Evolutionary conservation across 2,329 filamentous ascomycete genomes (phyloP).

Genomic region (Fusarium redolens): DNA sequence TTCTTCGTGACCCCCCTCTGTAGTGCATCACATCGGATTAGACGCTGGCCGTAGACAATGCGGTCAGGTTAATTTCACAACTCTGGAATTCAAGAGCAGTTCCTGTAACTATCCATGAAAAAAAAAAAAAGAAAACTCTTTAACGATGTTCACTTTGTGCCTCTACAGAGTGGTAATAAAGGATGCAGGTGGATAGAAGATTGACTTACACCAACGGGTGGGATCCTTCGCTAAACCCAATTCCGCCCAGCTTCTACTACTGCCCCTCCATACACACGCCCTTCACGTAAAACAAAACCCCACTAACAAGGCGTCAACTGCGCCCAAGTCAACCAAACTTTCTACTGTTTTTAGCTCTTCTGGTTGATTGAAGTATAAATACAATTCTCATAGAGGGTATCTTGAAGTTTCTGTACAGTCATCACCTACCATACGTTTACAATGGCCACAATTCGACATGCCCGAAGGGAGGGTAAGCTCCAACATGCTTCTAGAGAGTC

Average conservation of each 20-base stretch:
- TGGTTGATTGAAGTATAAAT: not conserved
- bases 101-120: not conserved
- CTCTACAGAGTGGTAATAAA: not conserved
- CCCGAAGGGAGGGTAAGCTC: slow-evolving; percentile 40
- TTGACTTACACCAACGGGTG: not conserved
- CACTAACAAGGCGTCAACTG: slow-evolving; percentile 19
- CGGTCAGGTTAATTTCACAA: not conserved
- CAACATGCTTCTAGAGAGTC: not conserved
- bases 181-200: not conserved
- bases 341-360: not conserved
- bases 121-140: not conserved
- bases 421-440: slow-evolving; percentile 12
- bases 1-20: not conserved
- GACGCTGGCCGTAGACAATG: not conserved
- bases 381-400: slow-evolving; percentile 1
- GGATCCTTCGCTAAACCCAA: not conserved
- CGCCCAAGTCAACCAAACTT: not conserved
- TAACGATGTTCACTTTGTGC: not conserved
- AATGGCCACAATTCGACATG: slow-evolving; percentile 45
- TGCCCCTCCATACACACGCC: slow-evolving; percentile 34
- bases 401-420: not conserved
- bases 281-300: slow-evolving; percentile 24
- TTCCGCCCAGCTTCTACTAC: not conserved
- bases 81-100: not conserved
- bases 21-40: not conserved